These are phyloP conservation scores for Eustoma russellianum DNA, from an alignment of 257 asterid species.

Conservation along the genomic window DNA sequence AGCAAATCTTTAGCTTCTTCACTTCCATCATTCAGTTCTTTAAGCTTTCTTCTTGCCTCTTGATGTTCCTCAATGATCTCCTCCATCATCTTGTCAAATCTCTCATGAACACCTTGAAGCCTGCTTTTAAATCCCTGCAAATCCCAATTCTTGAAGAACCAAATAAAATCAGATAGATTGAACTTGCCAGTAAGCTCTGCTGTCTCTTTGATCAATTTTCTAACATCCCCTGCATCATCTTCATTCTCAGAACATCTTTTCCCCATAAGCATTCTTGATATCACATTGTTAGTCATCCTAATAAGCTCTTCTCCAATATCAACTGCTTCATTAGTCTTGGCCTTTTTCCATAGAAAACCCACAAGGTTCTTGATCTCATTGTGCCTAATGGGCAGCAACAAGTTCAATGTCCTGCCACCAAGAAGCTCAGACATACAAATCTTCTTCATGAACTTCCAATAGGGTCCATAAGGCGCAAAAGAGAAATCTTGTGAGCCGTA, in stretches of 20 bases:
- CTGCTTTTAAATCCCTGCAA: constrained; percentile 55
- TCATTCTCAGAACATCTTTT: constrained; percentile 44
- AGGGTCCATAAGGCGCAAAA: constrained; percentile 54
- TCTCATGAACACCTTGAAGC: constrained; percentile 31
- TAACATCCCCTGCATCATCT: constrained; percentile 38
- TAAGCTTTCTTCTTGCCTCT: constrained; percentile 19
- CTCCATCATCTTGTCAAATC: constrained; percentile 55
- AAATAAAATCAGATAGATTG: constrained; percentile 48
- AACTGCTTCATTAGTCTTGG: constrained; percentile 21
- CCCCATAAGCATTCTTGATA: constrained; percentile 58
- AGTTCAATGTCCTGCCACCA: constrained; percentile 43
- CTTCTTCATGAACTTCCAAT: constrained; percentile 69
- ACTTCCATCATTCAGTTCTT: constrained; percentile 8
- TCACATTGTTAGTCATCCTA: constrained; percentile 39
- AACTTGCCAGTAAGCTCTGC: constrained; percentile 53
- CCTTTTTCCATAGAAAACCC: constrained; percentile 12
- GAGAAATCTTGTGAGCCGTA: constrained; percentile 62
- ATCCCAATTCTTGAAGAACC: constrained; percentile 61
- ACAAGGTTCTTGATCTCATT: constrained; percentile 30
- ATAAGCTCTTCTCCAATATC: constrained; percentile 50
- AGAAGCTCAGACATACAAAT: constrained; percentile 64
- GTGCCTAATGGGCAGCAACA: constrained; percentile 36
- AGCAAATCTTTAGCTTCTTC: constrained; percentile 38
- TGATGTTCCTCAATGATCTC: constrained; percentile 40
- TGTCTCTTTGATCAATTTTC: constrained; percentile 40